phyloP scores from a whole-genome alignment of 345 rosid genomes.

The Draba incana region DNA sequence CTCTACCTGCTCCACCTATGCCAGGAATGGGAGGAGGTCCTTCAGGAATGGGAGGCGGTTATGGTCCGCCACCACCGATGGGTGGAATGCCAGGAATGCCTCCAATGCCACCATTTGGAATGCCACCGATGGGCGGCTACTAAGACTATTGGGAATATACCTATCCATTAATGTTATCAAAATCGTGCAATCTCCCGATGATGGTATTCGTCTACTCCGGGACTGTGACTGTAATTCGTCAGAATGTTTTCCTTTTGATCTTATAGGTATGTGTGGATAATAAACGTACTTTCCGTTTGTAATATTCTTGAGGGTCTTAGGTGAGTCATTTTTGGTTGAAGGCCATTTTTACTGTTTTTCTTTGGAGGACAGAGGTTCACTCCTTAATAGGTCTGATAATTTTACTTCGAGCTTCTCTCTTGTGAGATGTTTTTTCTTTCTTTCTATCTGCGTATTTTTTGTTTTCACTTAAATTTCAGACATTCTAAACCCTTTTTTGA shows the following conservation, averaged over 20 bases:
- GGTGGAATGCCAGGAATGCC: constrained; percentile 75
- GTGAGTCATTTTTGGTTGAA: constrained; percentile 41
- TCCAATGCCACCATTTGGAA: constrained; percentile 62
- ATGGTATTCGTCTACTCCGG: constrained; percentile 10
- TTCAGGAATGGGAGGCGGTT: constrained; percentile 38
- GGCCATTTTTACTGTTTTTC: constrained; percentile 29
- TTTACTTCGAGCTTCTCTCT: constrained; percentile 29
- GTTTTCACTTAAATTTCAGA: not conserved
- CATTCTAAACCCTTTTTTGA: not conserved
- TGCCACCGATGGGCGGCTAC: constrained; percentile 71
- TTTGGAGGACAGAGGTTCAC: constrained; percentile 19
- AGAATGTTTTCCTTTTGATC: constrained; percentile 12
- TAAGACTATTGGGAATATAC: constrained; percentile 24
- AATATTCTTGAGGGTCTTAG: constrained; percentile 35
- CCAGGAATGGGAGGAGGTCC: constrained; percentile 74
- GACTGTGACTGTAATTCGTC: constrained; percentile 12
- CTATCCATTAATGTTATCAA: not conserved
- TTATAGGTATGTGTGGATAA: constrained; percentile 43
- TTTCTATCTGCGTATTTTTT: not conserved
- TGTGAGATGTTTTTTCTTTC: constrained; percentile 23
- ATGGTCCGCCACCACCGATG: constrained; percentile 57
- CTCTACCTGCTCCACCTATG: constrained; percentile 93
- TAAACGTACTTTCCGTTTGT: constrained; percentile 32
- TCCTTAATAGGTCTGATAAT: constrained; percentile 23
- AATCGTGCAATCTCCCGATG: constrained; percentile 4